Conservation (phyloP, 1,284 basidiomycete species). For the Leccinum pallidistipes region DNA sequence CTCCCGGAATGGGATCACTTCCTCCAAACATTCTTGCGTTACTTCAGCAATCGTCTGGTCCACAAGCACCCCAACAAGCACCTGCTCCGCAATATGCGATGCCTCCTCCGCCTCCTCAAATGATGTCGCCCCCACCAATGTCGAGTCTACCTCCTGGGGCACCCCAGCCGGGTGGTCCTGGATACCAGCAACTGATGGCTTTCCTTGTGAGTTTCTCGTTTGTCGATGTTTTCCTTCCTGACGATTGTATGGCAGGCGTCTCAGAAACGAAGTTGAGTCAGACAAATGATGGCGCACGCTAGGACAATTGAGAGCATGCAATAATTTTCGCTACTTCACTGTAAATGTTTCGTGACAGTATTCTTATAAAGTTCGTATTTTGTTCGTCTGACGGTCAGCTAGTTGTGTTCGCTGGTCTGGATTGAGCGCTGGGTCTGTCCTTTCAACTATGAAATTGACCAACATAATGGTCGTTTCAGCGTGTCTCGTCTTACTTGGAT, state of each 20-base stretch:
- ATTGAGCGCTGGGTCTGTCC: neutral
- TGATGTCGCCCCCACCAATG: constrained; percentile 43
- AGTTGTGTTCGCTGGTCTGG: neutral
- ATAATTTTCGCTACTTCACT: constrained; percentile 3
- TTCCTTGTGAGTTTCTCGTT: constrained; percentile 45
- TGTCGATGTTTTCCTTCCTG: neutral
- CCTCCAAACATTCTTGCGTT: constrained; percentile 67
- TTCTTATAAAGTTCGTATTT: constrained; percentile 29
- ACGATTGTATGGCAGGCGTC: constrained; percentile 17
- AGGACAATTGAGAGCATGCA: neutral
- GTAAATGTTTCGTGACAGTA: constrained; percentile 23
- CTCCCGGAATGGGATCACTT: constrained; percentile 41
- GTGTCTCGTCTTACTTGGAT: neutral
- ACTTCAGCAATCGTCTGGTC: constrained; percentile 49
- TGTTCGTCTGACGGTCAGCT: neutral
- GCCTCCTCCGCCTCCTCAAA: constrained; percentile 35
- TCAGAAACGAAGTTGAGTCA: constrained; percentile 27
- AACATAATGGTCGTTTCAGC: neutral
- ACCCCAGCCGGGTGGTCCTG: constrained; percentile 38
- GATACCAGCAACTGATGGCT: constrained; percentile 57
- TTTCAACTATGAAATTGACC: neutral
- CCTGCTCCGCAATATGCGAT: constrained; percentile 42
- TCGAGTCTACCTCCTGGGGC: constrained; percentile 37
- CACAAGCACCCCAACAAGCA: constrained; percentile 38
- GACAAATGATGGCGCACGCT: neutral